Evolutionary conservation across 2,329 filamentous ascomycete genomes (phyloP), one percentile per base, ranked within the genome.

Genomic region (Ampelomyces quisqualis): DNA sequence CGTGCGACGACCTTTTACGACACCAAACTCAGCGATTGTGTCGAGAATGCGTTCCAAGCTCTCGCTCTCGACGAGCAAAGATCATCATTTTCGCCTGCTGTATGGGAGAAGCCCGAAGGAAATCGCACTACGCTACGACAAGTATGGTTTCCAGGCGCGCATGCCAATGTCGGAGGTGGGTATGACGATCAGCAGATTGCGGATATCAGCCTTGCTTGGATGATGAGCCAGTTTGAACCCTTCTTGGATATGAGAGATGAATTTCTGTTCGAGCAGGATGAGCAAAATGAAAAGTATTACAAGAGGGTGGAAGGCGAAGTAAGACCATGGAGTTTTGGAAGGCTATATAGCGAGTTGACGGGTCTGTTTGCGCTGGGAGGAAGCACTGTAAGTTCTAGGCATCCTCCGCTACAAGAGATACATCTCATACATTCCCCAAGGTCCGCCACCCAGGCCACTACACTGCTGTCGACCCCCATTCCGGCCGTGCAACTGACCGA

Each of bases 11-110:
- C 60, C 1, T 77, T 77, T 51, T 73, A 75, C 55, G 73, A 78
- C 52, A 77, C 75, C 0, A 69, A 70, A 13, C 55, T 68, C 10
- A 55, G 51, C 19, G 47, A 68, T 34, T 67, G 56, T n/a, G 64
- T 79, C 4, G 72, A 77, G 26, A 73, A 79, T 43, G 77, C 77
- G 1, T 80, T 79, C 45, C 77, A 80, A 30, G 77, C 77, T 1
- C 62, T 80, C 0, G 77, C 76, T 2, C 65, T 80, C 0, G 77
- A 80, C 32, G 77, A 80, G 49, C 70, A 70, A 30, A 70, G 77
- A 1, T 62, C 58, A 7, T 73, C 77, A 0, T 80, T 78, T 47
- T 66, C 68, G 0, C 77, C 77, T 0, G 76, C 77, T 0, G 58
- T 80, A 1, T 80, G 77, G 77, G 72, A 75, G 36, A 70, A 75